Conservation (phyloP, 1,284 basidiomycete species). For the Apiotrichum montevideense region DNA sequence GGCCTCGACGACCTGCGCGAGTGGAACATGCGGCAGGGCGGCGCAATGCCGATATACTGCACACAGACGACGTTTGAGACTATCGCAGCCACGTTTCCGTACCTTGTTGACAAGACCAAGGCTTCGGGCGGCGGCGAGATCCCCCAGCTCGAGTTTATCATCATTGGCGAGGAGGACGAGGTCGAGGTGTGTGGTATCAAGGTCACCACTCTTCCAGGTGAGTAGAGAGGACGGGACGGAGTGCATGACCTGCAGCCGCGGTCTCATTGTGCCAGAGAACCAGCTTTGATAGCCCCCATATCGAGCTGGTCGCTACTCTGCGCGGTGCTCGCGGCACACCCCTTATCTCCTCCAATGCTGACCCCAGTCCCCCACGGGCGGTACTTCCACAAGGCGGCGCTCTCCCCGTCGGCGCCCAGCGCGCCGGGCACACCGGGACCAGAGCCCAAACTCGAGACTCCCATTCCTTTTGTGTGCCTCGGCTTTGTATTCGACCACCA, state of each 20-base stretch:
- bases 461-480: conserved; percentile 40
- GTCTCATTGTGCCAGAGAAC: neutral
- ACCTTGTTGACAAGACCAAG: conserved; percentile 44
- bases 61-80: conserved; percentile 37
- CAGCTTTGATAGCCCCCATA: too few species aligned
- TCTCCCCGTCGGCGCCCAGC: neutral
- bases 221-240: conserved; percentile 2
- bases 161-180: conserved; percentile 36
- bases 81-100: conserved; percentile 42
- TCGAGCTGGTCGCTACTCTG: neutral
- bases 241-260: neutral
- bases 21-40: conserved; percentile 41
- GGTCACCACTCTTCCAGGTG: conserved; percentile 32
- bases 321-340: neutral
- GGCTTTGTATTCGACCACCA: conserved; percentile 40
- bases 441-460: neutral
- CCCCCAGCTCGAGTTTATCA: conserved; percentile 32
- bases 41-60: conserved; percentile 39
- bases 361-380: conserved; percentile 25
- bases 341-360: neutral
- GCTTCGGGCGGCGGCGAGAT: conserved; percentile 49
- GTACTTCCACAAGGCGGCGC: conserved; percentile 14
- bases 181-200: conserved; percentile 36
- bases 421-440: conserved; percentile 3
- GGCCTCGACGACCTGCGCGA: conserved; percentile 40